Conservation (phyloP, 768 basidiomycete species). For the Tulasnella calospora region DNA sequence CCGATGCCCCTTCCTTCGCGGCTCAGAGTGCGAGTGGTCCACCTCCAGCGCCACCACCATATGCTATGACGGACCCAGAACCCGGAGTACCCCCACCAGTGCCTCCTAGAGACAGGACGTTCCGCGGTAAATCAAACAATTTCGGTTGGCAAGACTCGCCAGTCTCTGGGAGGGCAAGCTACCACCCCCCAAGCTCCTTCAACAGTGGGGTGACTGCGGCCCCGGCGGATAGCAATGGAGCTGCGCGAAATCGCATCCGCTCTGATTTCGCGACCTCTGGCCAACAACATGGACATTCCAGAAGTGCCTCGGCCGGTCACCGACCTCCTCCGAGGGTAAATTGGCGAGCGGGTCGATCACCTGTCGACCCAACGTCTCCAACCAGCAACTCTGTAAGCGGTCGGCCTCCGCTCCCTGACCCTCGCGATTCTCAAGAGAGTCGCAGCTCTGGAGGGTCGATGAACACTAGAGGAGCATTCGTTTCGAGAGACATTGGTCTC, state of each 20-base stretch:
- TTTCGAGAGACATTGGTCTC: not conserved
- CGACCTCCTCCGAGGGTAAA: not conserved
- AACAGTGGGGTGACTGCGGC: not conserved
- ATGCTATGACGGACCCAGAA: slow-evolving; percentile 1
- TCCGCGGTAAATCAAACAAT: not conserved
- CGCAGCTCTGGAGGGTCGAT: not conserved
- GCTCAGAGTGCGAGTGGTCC: not conserved
- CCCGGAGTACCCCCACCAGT: not conserved
- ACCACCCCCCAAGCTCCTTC: not conserved
- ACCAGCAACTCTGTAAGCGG: not conserved
- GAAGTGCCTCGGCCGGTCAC: not conserved
- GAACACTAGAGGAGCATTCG: not conserved
- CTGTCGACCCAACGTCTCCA: not conserved
- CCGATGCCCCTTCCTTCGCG: not conserved
- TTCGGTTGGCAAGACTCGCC: not conserved
- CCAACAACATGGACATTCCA: not conserved
- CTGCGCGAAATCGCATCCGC: not conserved
- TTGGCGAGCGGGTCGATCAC: not conserved
- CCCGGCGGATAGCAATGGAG: not conserved
- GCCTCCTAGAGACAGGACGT: not conserved
- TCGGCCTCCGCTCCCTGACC: not conserved
- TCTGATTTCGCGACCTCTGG: not conserved
- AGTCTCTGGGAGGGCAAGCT: not conserved
- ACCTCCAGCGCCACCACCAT: not conserved
- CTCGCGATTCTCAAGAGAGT: not conserved